Evolutionary conservation across 345 rosid species (phyloP), one percentile per base, ranked within the genome.

Genomic region (Lepidium didymum): DNA sequence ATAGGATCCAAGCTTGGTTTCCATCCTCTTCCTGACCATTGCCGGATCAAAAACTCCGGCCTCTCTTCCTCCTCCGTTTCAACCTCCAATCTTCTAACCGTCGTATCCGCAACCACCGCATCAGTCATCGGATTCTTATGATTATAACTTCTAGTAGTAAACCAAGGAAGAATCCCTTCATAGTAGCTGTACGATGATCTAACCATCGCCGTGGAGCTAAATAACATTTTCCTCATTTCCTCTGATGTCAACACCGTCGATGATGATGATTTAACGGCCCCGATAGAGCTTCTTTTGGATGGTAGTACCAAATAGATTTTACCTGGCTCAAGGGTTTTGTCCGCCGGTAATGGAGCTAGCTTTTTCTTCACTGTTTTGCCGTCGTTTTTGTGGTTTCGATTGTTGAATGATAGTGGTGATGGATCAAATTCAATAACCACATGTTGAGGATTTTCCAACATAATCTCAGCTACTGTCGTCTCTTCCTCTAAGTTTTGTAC

Each of bases 1-100:
- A 90, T 90, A 0, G 97, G 86, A 50, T 86, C 92, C 80, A 90
- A 62, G 67, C 86, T 86, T 21, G 94, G 97, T 75, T 76, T 90
- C 97, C 97, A 90, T n/a, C 87, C 85, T 75, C 79, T 90, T 18
- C 94, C 92, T 8, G 90, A 86, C 25, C 82, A 19, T 49, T 81
- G 82, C 79, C 84, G 41, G 47, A 87, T 84, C 80, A 90, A 70
- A 76, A 75, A 83, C 62, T 56, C 76, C 70, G 85, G 85, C 52
- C 87, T 84, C 33, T 43, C 57, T 49, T 76, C 88, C 56, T 25
- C 79, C 13, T 61, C 80, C 72, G 36, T 67, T 68, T 70, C 49
- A 31, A 69, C 81, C 72, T 47, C 70, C 23, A 60, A 44, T 25
- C 36, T 69, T 76, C 33, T 61, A 75, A 9, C 36, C 12, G 69